Percentiles rank a stretch among this genome's conserved stretches.
Evolutionary conservation across 139 green algal species (phyloP).

Genomic region (Gonium pectorale): DNA sequence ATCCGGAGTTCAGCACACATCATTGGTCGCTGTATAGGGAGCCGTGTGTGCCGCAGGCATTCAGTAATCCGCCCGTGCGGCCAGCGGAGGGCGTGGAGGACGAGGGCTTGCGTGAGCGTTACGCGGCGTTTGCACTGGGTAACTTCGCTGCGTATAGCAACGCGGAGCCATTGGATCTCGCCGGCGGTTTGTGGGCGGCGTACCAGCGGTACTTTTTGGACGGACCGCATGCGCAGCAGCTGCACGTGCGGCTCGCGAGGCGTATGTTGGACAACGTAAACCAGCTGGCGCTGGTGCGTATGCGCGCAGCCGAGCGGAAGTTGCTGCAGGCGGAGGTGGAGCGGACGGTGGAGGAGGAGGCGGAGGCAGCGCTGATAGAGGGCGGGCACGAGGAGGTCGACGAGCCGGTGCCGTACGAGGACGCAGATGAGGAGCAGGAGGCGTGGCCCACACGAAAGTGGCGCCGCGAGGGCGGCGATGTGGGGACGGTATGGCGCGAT

Average conservation of each 20-base stretch:
- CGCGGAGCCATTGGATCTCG: background rate
- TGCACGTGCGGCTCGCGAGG: background rate
- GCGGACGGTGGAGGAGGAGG: background rate
- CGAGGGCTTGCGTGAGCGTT: background rate
- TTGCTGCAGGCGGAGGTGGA: background rate
- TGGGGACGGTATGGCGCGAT: no score
- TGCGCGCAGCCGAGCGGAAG: background rate
- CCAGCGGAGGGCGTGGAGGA: background rate
- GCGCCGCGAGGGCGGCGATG: no score
- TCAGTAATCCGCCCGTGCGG: background rate
- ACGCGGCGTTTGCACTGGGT: constrained; percentile 13
- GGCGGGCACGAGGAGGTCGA: background rate
- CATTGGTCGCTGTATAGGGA: background rate
- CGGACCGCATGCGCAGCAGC: background rate
- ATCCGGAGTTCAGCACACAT: constrained; percentile 1
- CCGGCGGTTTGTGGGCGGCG: background rate
- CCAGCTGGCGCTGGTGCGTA: background rate
- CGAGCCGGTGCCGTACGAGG: background rate
- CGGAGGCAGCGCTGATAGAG: background rate
- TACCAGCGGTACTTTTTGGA: background rate
- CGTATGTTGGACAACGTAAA: background rate
- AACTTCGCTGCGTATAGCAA: background rate
- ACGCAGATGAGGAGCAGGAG: background rate
- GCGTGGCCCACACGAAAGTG: no score
- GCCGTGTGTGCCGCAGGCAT: background rate